These are phyloP conservation scores for Fistulinella staudtii DNA, from an alignment of 1,284 basidiomycete species.

Conservation along the genomic window DNA sequence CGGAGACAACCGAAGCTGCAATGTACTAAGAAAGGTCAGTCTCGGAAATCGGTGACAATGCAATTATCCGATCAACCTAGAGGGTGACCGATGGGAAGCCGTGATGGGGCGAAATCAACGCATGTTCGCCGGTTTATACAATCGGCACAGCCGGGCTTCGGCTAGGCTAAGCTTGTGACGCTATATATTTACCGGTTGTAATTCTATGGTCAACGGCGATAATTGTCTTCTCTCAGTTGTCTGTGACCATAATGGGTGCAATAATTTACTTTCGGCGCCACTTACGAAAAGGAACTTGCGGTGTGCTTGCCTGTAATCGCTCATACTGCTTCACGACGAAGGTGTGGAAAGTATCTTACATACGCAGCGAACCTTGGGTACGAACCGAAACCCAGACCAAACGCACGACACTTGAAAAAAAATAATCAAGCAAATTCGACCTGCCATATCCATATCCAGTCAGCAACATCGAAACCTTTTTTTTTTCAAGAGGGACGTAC, in stretches of 20 bases:
- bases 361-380: slow-evolving; percentile 20
- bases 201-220: slow-evolving; percentile 18
- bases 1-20: neutral
- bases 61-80: slow-evolving; percentile 3
- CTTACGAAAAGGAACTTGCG: slow-evolving; percentile 26
- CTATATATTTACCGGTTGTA: slow-evolving; percentile 24
- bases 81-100: slow-evolving; percentile 1
- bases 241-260: slow-evolving; percentile 13
- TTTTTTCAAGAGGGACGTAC: slow-evolving; percentile 42
- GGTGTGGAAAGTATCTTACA: slow-evolving; percentile 24
- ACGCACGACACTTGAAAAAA: neutral
- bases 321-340: slow-evolving; percentile 17
- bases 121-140: neutral
- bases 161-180: slow-evolving; percentile 21
- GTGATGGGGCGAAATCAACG: slow-evolving; percentile 6
- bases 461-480: slow-evolving; percentile 18
- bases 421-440: slow-evolving; percentile 26
- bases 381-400: slow-evolving; percentile 4
- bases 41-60: neutral
- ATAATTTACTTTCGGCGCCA: slow-evolving; percentile 31
- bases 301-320: slow-evolving; percentile 17
- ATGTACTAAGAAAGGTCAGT: slow-evolving; percentile 3
- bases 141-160: slow-evolving; percentile 11
- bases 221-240: slow-evolving; percentile 14
- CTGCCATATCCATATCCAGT: slow-evolving; percentile 21